Base-by-base conservation (phyloP, 352 stramenopile species). In the Lagenidium sp. region DNA sequence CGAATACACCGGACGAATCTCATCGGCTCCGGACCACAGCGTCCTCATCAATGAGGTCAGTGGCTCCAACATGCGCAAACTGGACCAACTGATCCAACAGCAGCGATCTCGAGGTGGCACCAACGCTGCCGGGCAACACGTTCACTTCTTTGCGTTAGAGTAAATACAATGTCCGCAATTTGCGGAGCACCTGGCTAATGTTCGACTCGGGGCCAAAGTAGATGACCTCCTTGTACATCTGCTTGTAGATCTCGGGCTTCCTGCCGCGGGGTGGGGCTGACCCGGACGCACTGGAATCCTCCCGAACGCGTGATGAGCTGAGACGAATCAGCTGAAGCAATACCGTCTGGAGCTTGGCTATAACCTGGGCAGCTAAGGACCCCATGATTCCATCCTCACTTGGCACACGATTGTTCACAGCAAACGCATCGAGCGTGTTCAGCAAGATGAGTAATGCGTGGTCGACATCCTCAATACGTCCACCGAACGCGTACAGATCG, bases 171-270 rank as follows among this genome's bases (percentile, higher is more conserved):
- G 55, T 53, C 4, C 75, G 69, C 12, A 90, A 44, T 1, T 60
- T 85, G 2, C 53, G 64, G 19, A 90, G 41, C 23, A 83, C 71
- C 28, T 83, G 65, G 29, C 56, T 70, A n/a, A 53, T 26, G 2
- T 36, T 44, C 15, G 57, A 53, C 18, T 61, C 68, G 25, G 59
- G 65, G 39, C 78, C 68, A 24, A 75, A 84, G 51, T 88, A 88
- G 36, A 92, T 83, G 28, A 83, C 67, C 42, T 88, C 72, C 35
- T 85, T 85, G 66, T 92, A 92, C 80, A 92, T 89, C 22, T 64
- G 58, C 62, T 92, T 92, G 53, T 85, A 92, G 45, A 75, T 61
- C 3, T 82, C 65, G 0, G 79, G 82, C 50, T 69, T n/a, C n/a
- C n/a, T n/a, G n/a, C n/a, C n/a, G n/a, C n/a, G n/a, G n/a, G 28